Percentiles rank a stretch among this genome's conserved stretches.
Conservation (phyloP, 1,284 basidiomycete species). For the Marasmius sp. region DNA sequence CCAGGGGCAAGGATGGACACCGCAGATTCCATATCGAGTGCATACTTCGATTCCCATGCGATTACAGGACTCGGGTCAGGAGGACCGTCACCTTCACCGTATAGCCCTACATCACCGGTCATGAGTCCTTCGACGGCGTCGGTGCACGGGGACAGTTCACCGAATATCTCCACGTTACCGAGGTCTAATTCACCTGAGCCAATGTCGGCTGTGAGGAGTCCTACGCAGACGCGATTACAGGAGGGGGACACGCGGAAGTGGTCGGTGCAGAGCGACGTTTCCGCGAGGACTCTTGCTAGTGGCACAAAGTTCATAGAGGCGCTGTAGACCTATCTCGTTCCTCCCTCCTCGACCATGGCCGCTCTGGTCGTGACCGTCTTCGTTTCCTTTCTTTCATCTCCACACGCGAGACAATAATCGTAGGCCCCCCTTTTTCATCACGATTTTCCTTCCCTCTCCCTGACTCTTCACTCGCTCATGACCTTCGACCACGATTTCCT, state of each 20-base stretch:
- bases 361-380: too few species aligned
- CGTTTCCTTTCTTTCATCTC: too few species aligned
- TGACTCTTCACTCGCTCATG: too few species aligned
- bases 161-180: neutral
- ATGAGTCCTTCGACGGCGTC: neutral
- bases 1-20: slow-evolving; percentile 6
- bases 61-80: neutral
- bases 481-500: too few species aligned
- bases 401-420: too few species aligned
- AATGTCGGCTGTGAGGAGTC: neutral
- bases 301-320: slow-evolving; percentile 18
- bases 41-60: slow-evolving; percentile 2
- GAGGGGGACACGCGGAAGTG: neutral
- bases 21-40: slow-evolving; percentile 7
- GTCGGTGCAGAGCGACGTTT: slow-evolving; percentile 8
- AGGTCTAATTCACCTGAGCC: slow-evolving; percentile 4
- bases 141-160: too few species aligned
- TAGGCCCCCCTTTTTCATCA: too few species aligned
- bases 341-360: too few species aligned
- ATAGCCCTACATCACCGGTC: neutral
- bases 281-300: slow-evolving; percentile 11
- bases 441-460: too few species aligned
- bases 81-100: neutral
- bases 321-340: slow-evolving; percentile 1
- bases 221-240: neutral